A percentile compares a stretch with the other conserved stretches of the same genome.
These are phyloP conservation scores for Gentiana straminea DNA, from an alignment of 257 asterid genomes.

Conservation along the genomic window DNA sequence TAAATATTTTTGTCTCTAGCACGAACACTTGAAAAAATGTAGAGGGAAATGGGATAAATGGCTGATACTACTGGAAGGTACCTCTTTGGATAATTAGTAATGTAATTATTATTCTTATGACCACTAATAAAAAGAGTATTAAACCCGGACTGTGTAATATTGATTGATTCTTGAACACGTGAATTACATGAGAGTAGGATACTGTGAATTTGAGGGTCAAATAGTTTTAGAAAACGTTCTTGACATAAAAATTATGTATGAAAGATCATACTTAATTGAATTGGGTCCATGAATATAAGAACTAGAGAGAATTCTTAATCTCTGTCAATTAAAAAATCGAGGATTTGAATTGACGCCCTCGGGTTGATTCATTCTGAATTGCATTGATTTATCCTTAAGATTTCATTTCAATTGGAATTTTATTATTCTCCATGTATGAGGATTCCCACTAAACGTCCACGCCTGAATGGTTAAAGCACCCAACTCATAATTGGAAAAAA, in stretches of 20 bases:
- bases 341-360: not conserved
- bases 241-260: not conserved
- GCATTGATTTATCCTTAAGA: slow-evolving; percentile 1
- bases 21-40: too few species aligned
- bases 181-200: not conserved
- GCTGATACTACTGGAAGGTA: too few species aligned
- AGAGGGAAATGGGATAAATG: too few species aligned
- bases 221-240: not conserved
- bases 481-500: not conserved
- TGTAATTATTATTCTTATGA: too few species aligned
- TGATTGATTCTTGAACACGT: too few species aligned
- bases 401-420: not conserved
- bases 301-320: not conserved
- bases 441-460: not conserved
- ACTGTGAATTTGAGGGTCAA: not conserved
- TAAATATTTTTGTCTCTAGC: too few species aligned
- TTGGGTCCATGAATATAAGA: not conserved
- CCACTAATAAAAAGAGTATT: too few species aligned
- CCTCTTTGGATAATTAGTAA: too few species aligned
- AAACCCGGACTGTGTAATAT: too few species aligned
- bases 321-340: not conserved
- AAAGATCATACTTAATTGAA: not conserved
- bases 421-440: not conserved
- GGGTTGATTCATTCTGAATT: not conserved
- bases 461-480: not conserved